phyloP scores from a whole-genome alignment of 2,329 filamentous ascomycete species.

The Pseudopithomyces maydicus region DNA sequence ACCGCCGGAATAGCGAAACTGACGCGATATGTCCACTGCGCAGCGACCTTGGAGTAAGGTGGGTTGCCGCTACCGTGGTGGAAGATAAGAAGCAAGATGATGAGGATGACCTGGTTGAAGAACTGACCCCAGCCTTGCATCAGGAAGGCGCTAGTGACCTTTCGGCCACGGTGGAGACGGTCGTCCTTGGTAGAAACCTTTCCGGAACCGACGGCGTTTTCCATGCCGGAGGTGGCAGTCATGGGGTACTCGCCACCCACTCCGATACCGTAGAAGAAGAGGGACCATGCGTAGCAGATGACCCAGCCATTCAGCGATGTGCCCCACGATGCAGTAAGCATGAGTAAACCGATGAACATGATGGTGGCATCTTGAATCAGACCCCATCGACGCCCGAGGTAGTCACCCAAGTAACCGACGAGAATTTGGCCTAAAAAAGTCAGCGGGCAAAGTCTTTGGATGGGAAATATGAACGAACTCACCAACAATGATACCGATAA shows the following conservation, averaged over 20 bases:
- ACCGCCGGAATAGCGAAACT: slow-evolving; percentile 91
- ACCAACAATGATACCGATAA: slow-evolving; percentile 92
- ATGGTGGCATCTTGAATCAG: slow-evolving; percentile 92
- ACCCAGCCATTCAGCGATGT: slow-evolving; percentile 89
- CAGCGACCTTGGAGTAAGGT: slow-evolving; percentile 76
- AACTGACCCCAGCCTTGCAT: slow-evolving; percentile 99
- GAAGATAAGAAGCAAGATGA: slow-evolving; percentile 85
- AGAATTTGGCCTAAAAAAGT: slow-evolving; percentile 65
- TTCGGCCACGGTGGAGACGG: slow-evolving; percentile 91
- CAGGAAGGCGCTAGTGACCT: slow-evolving; percentile 93
- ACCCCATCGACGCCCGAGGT: slow-evolving; percentile 90
- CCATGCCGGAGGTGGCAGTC: slow-evolving; percentile 94
- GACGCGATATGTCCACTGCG: slow-evolving; percentile 89
- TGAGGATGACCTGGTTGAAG: slow-evolving; percentile 88
- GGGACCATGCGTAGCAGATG: slow-evolving; percentile 92
- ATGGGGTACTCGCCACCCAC: slow-evolving; percentile 92
- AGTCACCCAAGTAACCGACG: slow-evolving; percentile 80
- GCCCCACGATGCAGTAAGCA: slow-evolving; percentile 92
- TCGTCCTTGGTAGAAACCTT: slow-evolving; percentile 90
- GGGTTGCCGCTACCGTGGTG: slow-evolving; percentile 76
- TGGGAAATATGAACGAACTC: slow-evolving; percentile 3
- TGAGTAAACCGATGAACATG: slow-evolving; percentile 91
- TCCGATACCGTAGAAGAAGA: slow-evolving; percentile 84
- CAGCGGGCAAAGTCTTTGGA: neutral
- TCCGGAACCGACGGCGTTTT: slow-evolving; percentile 83